Evolutionary conservation across 805 yeast genomes (phyloP), one percentile per base, ranked within the genome.

Genomic region (Saccharomyces kudriavzevii): DNA sequence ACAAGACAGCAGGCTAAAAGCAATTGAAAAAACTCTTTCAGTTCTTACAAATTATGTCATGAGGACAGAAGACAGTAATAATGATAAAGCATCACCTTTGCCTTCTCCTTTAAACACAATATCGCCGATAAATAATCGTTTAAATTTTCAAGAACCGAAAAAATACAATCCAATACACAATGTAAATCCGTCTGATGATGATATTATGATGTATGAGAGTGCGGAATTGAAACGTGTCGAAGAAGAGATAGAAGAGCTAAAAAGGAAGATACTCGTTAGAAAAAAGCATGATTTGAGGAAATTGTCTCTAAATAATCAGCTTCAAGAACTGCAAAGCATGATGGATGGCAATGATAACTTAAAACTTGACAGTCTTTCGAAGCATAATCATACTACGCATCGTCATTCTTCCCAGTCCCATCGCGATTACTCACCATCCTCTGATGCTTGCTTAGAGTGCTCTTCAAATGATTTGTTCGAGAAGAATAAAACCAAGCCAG

Each of bases 271-370:
- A 14, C 61, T 64, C 17, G 58, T 68, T 26, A 68, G 70, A 54
- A 68, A 69, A 43, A 73, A 70, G 45, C 70, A 71, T 54, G 71
- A 69, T 51, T 55, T 65, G 31, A 65, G 71, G 47, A 72, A 70
- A 54, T 57, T 61, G 14, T 67, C 70, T 17, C 58, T 72, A 50
- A 65, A 69, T 52, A 63, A 64, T 47, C 68, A 67, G 47, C 54
- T 69, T 46, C 49, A 54, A 4, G 68, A 63, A 31, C 56, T 68
- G 20, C 62, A 62, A 59, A 61, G 59, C 11, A 60, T 60, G 53
- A 54, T 67, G 20, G 58, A 59, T 55, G 55, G 60, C 46, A 31
- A 31, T 27, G n/a, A 47, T 52, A 45, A 27, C 29, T 10, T 26
- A 25, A 45, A 27, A 45, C 14, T 10, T n/a, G 48, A 27, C 29